Evolutionary conservation across 345 rosid genomes (phyloP), one percentile per base, ranked within the genome.

Genomic region (Lepidium didymum): DNA sequence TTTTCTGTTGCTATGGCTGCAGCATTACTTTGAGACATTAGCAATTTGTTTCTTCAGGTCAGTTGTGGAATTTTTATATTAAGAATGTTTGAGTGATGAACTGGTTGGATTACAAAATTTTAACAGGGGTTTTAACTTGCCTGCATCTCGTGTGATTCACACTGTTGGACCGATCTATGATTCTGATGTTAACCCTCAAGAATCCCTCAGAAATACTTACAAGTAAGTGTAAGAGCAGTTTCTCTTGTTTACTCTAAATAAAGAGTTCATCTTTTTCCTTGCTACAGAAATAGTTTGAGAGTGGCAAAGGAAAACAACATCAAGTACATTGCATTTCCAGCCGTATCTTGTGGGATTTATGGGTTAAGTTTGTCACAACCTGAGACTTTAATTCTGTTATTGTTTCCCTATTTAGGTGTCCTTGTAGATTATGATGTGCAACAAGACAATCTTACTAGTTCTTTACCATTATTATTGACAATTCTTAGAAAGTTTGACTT

Each of bases 121-220:
- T 14, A 75, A 74, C 85, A 92, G 98, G 56, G 97, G 90, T 34
- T 92, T 92, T 60, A 86, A 74, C 52, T 73, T 90, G 79, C 90
- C 90, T 35, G 89, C 82, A 8, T 82, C 93, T 7, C 85, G 78
- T 61, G 90, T 92, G 67, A 86, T 92, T 74, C 85, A 90, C 75
- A 85, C 96, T 0, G 96, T 85, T 73, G 98, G 98, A 34, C 97
- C 98, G 0, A 67, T 93, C 52, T 90, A 88, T 74, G 75, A 78
- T 63, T 56, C 59, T 8, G 81, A 80, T 42, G 38, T 77, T 4
- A 81, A 87, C 69, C 90, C 92, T 49, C 42, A 72, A 74, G 78
- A 79, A 37, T 81, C 83, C 36, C 80, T 90, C 65, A 67, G 56
- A 51, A 87, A 62, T 77, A 75, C 92, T 38, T 93, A 88, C 84